These are phyloP conservation scores for Diversispora epigaea DNA, from an alignment of 192 early-diverging fungal genomes.

Conservation along the genomic window DNA sequence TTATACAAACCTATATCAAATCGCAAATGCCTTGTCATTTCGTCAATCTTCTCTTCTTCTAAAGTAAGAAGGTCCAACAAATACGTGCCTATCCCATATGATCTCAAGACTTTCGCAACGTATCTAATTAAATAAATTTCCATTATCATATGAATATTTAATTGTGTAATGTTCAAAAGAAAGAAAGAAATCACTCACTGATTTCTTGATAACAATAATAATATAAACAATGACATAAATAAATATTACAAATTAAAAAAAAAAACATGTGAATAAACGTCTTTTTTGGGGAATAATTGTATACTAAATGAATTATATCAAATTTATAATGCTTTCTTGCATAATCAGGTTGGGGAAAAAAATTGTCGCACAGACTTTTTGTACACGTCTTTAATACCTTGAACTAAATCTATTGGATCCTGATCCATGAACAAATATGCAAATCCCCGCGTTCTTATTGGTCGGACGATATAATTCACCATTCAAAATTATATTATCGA, in stretches of 20 bases:
- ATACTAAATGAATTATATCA: too few species aligned
- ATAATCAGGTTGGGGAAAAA: neutral
- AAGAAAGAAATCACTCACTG: constrained; percentile 2
- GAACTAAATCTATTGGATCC: constrained; percentile 8
- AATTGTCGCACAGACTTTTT: neutral
- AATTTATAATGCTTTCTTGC: neutral
- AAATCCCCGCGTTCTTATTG: neutral
- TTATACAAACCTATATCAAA: constrained; percentile 2
- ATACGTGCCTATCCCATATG: neutral
- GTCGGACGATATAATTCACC: neutral
- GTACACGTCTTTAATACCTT: neutral
- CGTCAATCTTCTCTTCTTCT: neutral
- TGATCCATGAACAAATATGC: constrained; percentile 9
- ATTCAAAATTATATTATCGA: neutral
- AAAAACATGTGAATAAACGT: too few species aligned
- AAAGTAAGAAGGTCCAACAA: neutral
- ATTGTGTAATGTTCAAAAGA: neutral
- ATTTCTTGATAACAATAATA: neutral
- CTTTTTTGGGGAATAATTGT: too few species aligned
- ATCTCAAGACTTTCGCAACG: neutral
- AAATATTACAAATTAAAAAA: neutral
- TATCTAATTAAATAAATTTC: neutral
- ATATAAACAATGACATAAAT: neutral
- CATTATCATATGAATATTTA: neutral
- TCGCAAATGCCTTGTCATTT: neutral